These are phyloP conservation scores for Emergomyces pasteurianus DNA, from an alignment of 2,329 filamentous ascomycete genomes.

Conservation along the genomic window DNA sequence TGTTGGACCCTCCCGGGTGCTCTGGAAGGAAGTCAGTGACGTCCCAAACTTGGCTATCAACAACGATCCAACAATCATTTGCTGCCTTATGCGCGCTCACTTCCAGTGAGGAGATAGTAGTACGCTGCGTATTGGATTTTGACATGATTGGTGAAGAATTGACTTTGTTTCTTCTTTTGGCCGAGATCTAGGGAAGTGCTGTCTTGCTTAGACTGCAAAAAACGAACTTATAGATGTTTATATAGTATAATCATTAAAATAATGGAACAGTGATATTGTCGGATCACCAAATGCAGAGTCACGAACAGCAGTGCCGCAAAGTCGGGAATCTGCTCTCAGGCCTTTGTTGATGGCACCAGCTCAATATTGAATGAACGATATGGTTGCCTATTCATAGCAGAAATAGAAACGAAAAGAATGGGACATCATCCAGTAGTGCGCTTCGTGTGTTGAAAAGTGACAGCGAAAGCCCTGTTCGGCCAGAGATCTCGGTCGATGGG, in stretches of 20 bases:
- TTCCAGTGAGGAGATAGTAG: slow-evolving; percentile 29
- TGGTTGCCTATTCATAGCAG: too few relatives aligned
- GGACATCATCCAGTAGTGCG: too few relatives aligned
- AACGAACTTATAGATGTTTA: background rate
- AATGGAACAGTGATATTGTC: too few relatives aligned
- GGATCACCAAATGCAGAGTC: background rate
- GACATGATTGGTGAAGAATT: background rate
- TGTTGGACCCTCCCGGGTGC: slow-evolving; percentile 48
- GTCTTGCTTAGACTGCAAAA: background rate
- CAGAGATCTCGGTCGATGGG: background rate
- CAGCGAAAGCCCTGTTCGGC: too few relatives aligned
- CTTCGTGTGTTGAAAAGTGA: too few relatives aligned
- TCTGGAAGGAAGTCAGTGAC: slow-evolving; percentile 53
- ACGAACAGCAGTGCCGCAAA: background rate
- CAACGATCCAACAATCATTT: slow-evolving; percentile 53
- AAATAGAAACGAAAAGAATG: background rate
- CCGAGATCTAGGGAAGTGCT: background rate
- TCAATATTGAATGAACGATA: too few relatives aligned
- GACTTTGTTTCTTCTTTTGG: background rate
- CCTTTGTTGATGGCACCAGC: background rate
- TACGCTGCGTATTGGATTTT: slow-evolving; percentile 17
- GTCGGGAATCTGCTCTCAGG: background rate
- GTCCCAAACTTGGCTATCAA: slow-evolving; percentile 57
- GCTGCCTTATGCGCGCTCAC: slow-evolving; percentile 38
- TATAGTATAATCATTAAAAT: too few relatives aligned